These are phyloP conservation scores for Farysia itapuensis DNA, from an alignment of 1,284 basidiomycete species.

Conservation along the genomic window DNA sequence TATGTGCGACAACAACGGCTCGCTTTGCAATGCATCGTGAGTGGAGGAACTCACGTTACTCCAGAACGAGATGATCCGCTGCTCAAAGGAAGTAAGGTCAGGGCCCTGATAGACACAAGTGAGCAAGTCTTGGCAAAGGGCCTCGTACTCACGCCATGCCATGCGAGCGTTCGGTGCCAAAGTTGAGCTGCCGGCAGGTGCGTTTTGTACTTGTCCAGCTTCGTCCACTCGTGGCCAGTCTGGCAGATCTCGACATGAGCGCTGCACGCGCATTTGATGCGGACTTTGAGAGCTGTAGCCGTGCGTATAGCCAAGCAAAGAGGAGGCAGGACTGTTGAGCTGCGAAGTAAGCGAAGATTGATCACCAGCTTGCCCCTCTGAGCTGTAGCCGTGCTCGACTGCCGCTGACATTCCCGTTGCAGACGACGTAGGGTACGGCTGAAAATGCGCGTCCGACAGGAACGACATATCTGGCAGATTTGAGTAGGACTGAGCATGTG, in stretches of 20 bases:
- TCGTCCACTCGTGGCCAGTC: not conserved
- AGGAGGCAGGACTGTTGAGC: slow-evolving; percentile 34
- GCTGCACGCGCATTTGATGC: not conserved
- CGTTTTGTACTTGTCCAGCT: not conserved
- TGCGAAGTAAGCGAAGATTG: slow-evolving; percentile 11
- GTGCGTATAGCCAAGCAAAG: slow-evolving; percentile 23
- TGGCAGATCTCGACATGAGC: not conserved
- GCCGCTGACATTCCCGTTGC: not conserved
- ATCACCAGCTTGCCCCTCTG: slow-evolving; percentile 4
- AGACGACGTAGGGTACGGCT: slow-evolving; percentile 1
- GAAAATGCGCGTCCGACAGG: slow-evolving; percentile 5
- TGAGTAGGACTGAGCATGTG: slow-evolving; percentile 11
- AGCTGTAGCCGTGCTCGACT: not conserved
- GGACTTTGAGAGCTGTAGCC: slow-evolving; percentile 8
- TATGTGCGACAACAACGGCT: slow-evolving; percentile 6
- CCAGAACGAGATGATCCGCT: slow-evolving; percentile 24
- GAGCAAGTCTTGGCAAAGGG: slow-evolving; percentile 18
- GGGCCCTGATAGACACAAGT: slow-evolving; percentile 13
- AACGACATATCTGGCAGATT: slow-evolving; percentile 11
- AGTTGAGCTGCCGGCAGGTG: not conserved
- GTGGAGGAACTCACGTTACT: slow-evolving; percentile 7
- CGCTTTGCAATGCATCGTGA: slow-evolving; percentile 7
- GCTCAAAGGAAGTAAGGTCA: slow-evolving; percentile 20
- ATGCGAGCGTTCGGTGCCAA: slow-evolving; percentile 9
- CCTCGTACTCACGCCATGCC: slow-evolving; percentile 32